Base-by-base conservation (phyloP, 2,329 filamentous ascomycete species). In the Phialophora chinensis region DNA sequence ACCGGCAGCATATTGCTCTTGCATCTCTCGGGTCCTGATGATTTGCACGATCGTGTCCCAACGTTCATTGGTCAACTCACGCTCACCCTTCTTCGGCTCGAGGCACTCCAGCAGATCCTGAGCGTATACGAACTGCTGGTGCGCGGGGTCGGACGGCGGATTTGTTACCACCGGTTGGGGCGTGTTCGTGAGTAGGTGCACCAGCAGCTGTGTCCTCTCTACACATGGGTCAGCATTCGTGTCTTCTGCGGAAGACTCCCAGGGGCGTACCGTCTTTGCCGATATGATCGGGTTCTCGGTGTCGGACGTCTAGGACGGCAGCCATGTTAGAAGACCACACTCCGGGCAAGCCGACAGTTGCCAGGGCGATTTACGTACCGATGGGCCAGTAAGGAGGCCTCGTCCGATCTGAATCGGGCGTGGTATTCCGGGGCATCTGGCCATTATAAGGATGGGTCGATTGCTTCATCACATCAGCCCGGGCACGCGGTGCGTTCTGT, bases 241-340 rank as follows among this genome's bases (percentile, higher is more conserved):
- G n/a, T 8, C 25, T 59, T 1, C 65, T 29, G 56, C 31, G 23
- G 17, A 11, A 31, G 33, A 44, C 2, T n/a, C 31, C 25, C 8
- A 11, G 35, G n/a, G 54, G 72, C 80, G 69, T 76, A 83, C 81
- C 77, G 49, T 79, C 77, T 74, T 81, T 82, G 59, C 77, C 75
- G 23, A 83, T 71, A 71, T 84, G 82, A 62, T 83, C 81, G 3
- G 82, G 82, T 72, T 84, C 82, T 71, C 77, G 80, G 73, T 84
- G 82, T 49, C 77, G 78, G 49, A 82, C 79, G 66, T 76, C 77
- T 42, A 74, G 67, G 79, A 79, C 82, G 77, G 77, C 81, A n/a
- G 11, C 35, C n/a, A 53, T 33, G 44, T 63, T 47, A 65, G 56
- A 52, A 14, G 20, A 20, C 17, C 25, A 33, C 25, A 31, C 27